Conservation (phyloP, 2,329 filamentous ascomycete species). For the Apiospora arundinis region DNA sequence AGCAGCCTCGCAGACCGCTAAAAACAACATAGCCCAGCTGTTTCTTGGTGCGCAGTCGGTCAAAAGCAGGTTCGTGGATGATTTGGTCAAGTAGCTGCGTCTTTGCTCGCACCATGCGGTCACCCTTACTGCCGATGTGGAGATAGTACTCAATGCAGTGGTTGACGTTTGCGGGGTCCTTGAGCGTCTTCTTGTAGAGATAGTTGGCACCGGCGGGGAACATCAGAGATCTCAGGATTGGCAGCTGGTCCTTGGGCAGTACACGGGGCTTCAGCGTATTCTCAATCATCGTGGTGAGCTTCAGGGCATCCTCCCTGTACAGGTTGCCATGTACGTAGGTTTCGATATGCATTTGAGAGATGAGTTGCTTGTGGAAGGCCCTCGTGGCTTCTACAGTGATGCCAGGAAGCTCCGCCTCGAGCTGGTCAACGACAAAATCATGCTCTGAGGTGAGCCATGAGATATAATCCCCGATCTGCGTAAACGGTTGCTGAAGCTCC, state of each 20-base stretch:
- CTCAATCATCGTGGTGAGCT: conserved; percentile 82
- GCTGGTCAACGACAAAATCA: conserved; percentile 80
- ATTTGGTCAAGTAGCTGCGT: conserved; percentile 86
- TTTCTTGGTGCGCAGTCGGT: conserved; percentile 94
- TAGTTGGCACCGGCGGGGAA: conserved; percentile 83
- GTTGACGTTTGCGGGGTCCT: conserved; percentile 89
- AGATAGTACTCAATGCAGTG: conserved; percentile 83
- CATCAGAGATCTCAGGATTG: conserved; percentile 76
- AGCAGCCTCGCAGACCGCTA: conserved; percentile 73
- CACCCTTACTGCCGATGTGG: conserved; percentile 71
- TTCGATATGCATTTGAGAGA: conserved; percentile 87
- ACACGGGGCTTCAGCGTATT: conserved; percentile 75
- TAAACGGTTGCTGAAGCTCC: conserved; percentile 87
- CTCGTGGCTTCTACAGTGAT: conserved; percentile 78
- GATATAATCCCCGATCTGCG: conserved; percentile 84
- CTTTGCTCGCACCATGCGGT: conserved; percentile 76
- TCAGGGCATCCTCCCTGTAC: conserved; percentile 90
- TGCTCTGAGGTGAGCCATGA: conserved; percentile 80
- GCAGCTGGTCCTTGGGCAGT: conserved; percentile 80
- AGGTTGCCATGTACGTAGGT: conserved; percentile 89
- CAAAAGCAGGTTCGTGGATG: conserved; percentile 90
- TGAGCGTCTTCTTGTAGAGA: conserved; percentile 79
- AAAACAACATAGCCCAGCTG: conserved; percentile 97
- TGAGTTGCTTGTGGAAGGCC: conserved; percentile 78
- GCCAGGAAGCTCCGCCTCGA: conserved; percentile 75